These are phyloP conservation scores for Phytophthora tentaculata DNA, from an alignment of 352 stramenopile species.

Conservation along the genomic window DNA sequence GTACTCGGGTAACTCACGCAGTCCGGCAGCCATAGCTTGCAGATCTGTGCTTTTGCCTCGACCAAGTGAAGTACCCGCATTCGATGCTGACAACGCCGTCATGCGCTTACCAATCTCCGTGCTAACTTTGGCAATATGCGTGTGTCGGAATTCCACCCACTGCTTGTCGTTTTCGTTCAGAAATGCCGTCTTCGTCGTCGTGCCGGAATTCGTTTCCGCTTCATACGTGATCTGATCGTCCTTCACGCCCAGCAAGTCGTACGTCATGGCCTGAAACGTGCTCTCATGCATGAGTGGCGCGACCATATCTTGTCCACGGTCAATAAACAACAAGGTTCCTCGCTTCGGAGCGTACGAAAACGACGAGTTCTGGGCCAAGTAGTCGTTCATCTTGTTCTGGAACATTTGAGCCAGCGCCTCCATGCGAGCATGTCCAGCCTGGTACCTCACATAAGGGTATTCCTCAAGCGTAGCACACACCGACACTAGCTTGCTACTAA, in stretches of 20 bases:
- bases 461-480: conserved; percentile 97
- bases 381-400: conserved; percentile 96
- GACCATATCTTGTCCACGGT: conserved; percentile 94
- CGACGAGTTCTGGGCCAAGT: conserved; percentile 88
- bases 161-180: conserved; percentile 97
- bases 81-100: conserved; percentile 76
- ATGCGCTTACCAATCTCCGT: conserved; percentile 84
- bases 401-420: conserved; percentile 92
- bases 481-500: conserved; percentile 95
- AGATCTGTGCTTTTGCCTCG: conserved; percentile 89
- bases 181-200: conserved; percentile 90
- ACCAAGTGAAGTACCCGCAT: conserved; percentile 76
- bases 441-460: conserved; percentile 96
- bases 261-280: conserved; percentile 97
- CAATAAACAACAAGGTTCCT: conserved; percentile 94
- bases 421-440: conserved; percentile 80
- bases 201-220: conserved; percentile 83
- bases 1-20: conserved; percentile 96
- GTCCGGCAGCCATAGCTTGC: conserved; percentile 91
- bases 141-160: conserved; percentile 96
- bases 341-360: conserved; percentile 93
- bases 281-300: conserved; percentile 98
- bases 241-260: conserved; percentile 95
- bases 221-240: conserved; percentile 95
- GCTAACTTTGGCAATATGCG: conserved; percentile 94